These are phyloP conservation scores for Metroxylon sagu DNA, from an alignment of 176 grass and related monocot species.

Conservation along the genomic window DNA sequence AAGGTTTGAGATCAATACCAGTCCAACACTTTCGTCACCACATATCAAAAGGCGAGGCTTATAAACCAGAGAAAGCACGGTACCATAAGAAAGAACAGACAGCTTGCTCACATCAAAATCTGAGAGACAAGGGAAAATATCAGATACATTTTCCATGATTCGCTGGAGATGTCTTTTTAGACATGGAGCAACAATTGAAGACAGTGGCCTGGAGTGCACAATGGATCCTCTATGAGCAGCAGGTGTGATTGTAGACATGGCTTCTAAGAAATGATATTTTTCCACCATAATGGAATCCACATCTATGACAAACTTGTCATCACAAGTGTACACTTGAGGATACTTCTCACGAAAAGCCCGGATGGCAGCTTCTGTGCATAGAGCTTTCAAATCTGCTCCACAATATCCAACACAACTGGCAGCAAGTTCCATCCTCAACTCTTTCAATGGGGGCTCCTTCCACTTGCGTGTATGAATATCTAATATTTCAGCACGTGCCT, in stretches of 20 bases:
- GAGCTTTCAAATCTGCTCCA: conserved; percentile 94
- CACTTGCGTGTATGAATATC: conserved; percentile 98
- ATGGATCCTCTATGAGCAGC: conserved; percentile 84
- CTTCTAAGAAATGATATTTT: conserved; percentile 95
- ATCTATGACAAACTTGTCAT: conserved; percentile 99
- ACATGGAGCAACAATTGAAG: conserved; percentile 66
- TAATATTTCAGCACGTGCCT: conserved; percentile 85
- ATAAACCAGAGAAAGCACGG: conserved; percentile 86
- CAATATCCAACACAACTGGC: conserved; percentile 98
- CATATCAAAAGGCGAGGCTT: conserved; percentile 87
- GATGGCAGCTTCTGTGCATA: conserved; percentile 98
- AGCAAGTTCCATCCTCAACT: conserved; percentile 87
- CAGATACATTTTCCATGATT: conserved; percentile 71
- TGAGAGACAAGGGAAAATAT: conserved; percentile 78
- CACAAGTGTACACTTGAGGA: conserved; percentile 98
- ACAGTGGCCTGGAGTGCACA: conserved; percentile 88
- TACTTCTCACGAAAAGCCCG: conserved; percentile 95
- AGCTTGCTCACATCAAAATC: conserved; percentile 55
- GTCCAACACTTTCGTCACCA: conserved; percentile 68
- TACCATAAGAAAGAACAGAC: conserved; percentile 59
- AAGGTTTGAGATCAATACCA: conserved; percentile 42
- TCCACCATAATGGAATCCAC: conserved; percentile 75
- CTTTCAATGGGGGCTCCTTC: conserved; percentile 77
- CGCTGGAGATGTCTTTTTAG: conserved; percentile 75
- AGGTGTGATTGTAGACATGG: conserved; percentile 96